Conservation (phyloP, 2,329 filamentous ascomycete genomes). For the Rhinocladiella similis region DNA sequence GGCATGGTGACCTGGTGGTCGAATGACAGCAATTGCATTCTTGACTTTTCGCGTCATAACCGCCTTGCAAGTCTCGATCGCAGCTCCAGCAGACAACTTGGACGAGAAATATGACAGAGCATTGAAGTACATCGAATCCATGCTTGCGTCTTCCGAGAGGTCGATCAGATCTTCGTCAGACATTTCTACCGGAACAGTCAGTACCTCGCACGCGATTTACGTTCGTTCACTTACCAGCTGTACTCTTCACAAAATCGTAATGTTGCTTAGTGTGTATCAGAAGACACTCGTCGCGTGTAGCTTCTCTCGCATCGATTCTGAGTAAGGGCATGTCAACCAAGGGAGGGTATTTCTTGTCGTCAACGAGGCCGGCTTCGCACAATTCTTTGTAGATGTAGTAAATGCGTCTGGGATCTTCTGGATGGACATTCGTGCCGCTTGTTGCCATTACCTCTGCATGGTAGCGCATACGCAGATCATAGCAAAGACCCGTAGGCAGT, state of each 20-base stretch:
- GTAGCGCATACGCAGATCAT: conserved; percentile 93
- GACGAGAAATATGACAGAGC: conserved; percentile 78
- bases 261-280: conserved; percentile 77
- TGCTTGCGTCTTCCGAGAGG: conserved; percentile 59
- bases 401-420: conserved; percentile 90
- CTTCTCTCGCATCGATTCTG: conserved; percentile 75
- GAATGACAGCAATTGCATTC: conserved; percentile 93
- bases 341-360: conserved; percentile 50
- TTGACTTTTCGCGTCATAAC: conserved; percentile 81
- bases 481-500: conserved; percentile 75
- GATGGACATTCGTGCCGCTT: conserved; percentile 73
- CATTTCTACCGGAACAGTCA: conserved; percentile 40
- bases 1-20: conserved; percentile 92
- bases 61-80: conserved; percentile 93
- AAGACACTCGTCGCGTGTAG: conserved; percentile 76
- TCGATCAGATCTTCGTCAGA: conserved; percentile 64
- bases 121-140: conserved; percentile 81
- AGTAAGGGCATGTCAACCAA: conserved; percentile 57
- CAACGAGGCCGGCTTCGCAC: conserved; percentile 77
- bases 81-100: conserved; percentile 81
- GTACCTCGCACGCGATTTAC: not conserved
- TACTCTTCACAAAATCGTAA: conserved; percentile 71
- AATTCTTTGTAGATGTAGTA: conserved; percentile 91
- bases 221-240: conserved; percentile 37
- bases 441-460: conserved; percentile 78